Percentiles rank a stretch among this genome's conserved stretches.
These are phyloP conservation scores for Sphenostylis stenocarpa DNA, from an alignment of 306 rosid genomes.

Conservation along the genomic window DNA sequence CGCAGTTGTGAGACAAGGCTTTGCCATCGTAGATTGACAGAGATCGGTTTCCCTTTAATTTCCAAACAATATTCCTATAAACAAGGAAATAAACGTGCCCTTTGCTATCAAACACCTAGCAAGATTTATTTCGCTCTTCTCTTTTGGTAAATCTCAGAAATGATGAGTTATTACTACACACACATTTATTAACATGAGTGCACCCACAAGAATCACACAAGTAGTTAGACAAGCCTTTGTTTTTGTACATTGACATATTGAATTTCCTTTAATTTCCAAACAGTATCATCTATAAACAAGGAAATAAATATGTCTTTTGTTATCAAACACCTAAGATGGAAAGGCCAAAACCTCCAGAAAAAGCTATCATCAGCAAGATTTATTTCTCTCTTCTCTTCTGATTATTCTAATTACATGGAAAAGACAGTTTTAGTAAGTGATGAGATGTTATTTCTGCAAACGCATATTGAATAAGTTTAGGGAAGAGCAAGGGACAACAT, in stretches of 20 bases:
- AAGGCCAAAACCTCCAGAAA: slow-evolving; percentile 12
- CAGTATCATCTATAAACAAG: not conserved
- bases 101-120: not conserved
- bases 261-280: not conserved
- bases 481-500: not conserved
- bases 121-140: not conserved
- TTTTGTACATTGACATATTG: not conserved
- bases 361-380: not conserved
- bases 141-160: not conserved
- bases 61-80: not conserved
- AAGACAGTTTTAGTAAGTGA: not conserved
- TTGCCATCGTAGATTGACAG: not conserved
- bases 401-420: not conserved
- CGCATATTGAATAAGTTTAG: not conserved
- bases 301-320: not conserved
- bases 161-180: not conserved
- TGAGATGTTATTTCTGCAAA: not conserved
- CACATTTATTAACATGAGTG: not conserved
- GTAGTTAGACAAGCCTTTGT: not conserved
- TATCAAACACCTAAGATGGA: not conserved
- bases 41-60: not conserved
- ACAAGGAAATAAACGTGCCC: not conserved
- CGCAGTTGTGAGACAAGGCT: not conserved
- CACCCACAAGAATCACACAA: not conserved
- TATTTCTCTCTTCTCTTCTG: not conserved